Evolutionary conservation across 2,329 filamentous ascomycete species (phyloP).

Genomic region (Aspergillus sp.): DNA sequence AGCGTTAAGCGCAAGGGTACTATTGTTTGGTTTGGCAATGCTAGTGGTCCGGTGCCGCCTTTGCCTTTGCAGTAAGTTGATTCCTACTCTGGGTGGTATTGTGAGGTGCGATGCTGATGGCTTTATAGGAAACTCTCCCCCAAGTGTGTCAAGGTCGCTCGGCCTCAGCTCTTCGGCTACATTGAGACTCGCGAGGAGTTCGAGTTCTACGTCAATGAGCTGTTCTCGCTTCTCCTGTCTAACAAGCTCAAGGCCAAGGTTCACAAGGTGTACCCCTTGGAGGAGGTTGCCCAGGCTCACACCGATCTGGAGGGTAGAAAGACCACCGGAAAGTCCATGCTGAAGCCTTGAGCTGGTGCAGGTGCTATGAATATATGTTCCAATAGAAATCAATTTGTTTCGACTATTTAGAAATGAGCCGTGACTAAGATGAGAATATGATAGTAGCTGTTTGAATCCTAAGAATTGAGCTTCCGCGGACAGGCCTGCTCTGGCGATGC

Average conservation of each 20-base stretch:
- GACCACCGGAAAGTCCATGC: conserved; percentile 79
- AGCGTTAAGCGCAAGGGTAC: conserved; percentile 75
- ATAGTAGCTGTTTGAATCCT: not conserved
- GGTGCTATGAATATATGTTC: not conserved
- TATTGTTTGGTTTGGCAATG: conserved; percentile 79
- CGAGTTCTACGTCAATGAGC: conserved; percentile 67
- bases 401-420: not conserved
- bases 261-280: conserved; percentile 75
- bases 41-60: conserved; percentile 75
- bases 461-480: not conserved
- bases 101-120: conserved; percentile 13
- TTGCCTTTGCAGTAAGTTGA: conserved; percentile 59
- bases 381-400: not conserved
- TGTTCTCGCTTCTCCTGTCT: conserved; percentile 70
- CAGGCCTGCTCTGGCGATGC: not conserved
- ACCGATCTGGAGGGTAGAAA: conserved; percentile 76
- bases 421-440: not conserved
- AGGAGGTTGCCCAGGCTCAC: conserved; percentile 72
- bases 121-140: conserved; percentile 52
- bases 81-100: conserved; percentile 27
- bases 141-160: conserved; percentile 76
- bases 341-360: conserved; percentile 57
- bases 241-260: conserved; percentile 72
- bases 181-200: conserved; percentile 69
- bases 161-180: conserved; percentile 74